Evolutionary conservation across 169 alveolate genomes (phyloP), one percentile per base, ranked within the genome.

Genomic region (Cryptosporidium canis): DNA sequence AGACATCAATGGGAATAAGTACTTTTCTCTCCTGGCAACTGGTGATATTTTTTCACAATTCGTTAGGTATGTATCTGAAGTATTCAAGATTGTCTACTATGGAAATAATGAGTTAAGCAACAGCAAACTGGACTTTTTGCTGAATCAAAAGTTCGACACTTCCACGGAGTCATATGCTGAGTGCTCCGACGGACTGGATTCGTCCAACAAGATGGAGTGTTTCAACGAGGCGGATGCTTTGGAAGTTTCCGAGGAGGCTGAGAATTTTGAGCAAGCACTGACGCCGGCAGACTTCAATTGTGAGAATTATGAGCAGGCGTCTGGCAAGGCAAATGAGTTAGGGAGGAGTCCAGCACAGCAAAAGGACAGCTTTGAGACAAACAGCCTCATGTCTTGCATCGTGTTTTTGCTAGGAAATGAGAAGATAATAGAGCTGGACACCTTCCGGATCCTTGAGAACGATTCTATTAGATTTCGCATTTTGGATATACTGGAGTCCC

Each of bases 21-120:
- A 70, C 31, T 70, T 47, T 55, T 51, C 84, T 48, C 47, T 47
- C 9, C 66, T 70, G 27, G 84, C 84, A 3, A n/a, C 35, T 21
- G 67, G 67, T 1, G 84, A 70, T 29, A 70, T 70, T 14, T 45
- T 70, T 51, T 70, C 84, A 5, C 67, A 48, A 31, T 70, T 70
- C 11, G 29, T 70, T 18, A 48, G 31, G 16, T 70, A 70, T 51
- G 58, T 70, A 9, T 70, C 44, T 8, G 35, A 31, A 31, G 29
- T 35, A 21, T 45, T 31, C 6, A 45, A 27, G 24, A 43, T 70
- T 7, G 45, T 70, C 16, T 31, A 47, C 35, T 48, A 29, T 3
- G 67, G 18, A 31, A 5, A 51, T 27, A 18, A 3, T 33, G 45
- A 70, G 4, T 21, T 35, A 16, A 29, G 66, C 53, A 21, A 24